Evolutionary conservation across 805 yeast genomes (phyloP).

Genomic region (Pichia ethanolica): DNA sequence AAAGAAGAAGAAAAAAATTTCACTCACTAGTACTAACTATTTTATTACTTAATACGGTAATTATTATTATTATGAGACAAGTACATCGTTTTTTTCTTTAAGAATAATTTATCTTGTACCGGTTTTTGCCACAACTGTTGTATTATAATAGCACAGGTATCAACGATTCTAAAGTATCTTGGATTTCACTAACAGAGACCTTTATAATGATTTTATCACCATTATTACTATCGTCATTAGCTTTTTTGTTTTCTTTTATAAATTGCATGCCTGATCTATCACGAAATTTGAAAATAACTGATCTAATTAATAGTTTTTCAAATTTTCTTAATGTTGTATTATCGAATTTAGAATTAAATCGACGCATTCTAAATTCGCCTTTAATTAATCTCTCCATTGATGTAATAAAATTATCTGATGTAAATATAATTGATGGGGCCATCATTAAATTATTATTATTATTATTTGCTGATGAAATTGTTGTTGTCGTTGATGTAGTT

Average conservation of each 20-base stretch:
- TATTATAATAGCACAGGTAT: not conserved
- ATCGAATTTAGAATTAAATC: not conserved
- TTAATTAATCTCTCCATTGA: not conserved
- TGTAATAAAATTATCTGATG: not conserved
- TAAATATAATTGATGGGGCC: not conserved
- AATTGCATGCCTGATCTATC: not conserved
- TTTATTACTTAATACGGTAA: no score
- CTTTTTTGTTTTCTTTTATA: not conserved
- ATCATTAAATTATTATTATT: not conserved
- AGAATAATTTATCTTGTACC: no score
- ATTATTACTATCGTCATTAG: not conserved
- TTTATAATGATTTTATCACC: not conserved
- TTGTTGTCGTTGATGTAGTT: not conserved
- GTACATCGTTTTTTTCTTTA: no score
- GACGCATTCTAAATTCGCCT: conserved; percentile 3
- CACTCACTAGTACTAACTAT: no score
- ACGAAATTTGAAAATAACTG: not conserved
- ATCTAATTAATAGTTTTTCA: not conserved
- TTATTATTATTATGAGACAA: no score
- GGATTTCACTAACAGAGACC: not conserved
- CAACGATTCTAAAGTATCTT: not conserved
- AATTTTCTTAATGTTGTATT: not conserved
- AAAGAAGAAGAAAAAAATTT: no score
- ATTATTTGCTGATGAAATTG: not conserved
- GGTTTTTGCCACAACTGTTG: no score